These are phyloP conservation scores for Rhytidiadelphus loreus DNA, from an alignment of 225 moss, liverwort and hornwort genomes.

Conservation along the genomic window DNA sequence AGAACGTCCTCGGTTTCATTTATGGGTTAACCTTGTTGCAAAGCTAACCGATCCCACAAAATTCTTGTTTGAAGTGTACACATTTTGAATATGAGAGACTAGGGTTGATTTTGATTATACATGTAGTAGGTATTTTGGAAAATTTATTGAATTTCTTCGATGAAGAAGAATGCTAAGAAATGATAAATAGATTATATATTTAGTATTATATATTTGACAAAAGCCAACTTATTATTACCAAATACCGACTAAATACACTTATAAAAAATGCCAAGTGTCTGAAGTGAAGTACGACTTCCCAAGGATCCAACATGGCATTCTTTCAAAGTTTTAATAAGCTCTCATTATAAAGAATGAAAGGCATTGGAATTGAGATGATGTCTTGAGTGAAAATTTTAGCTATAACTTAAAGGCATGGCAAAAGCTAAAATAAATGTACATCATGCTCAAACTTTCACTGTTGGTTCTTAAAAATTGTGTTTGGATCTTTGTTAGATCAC, in stretches of 20 bases:
- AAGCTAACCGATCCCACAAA: fast-evolving
- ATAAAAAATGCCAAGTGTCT: neutral
- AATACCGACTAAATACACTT: neutral
- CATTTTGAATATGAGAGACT: neutral
- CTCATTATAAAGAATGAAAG: neutral
- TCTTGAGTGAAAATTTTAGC: neutral
- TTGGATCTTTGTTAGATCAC: neutral
- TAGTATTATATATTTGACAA: neutral
- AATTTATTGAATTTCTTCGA: neutral
- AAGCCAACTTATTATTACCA: neutral
- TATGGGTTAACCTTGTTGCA: neutral
- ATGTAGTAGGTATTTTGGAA: neutral
- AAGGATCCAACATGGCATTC: neutral
- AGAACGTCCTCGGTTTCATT: too few relatives aligned
- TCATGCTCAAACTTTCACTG: neutral
- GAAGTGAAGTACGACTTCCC: too few relatives aligned
- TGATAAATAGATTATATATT: neutral
- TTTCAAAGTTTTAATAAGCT: neutral
- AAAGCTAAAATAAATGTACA: neutral
- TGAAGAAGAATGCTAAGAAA: neutral
- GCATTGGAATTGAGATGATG: neutral
- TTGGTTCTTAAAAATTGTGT: neutral
- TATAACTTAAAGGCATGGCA: neutral
- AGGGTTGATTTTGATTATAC: fast-evolving
- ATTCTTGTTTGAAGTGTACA: neutral